A percentile compares a stretch with the other conserved stretches of the same genome.
phyloP scores from a whole-genome alignment of 371 early-diverging fungal genomes.

The Funneliformis caledonium region DNA sequence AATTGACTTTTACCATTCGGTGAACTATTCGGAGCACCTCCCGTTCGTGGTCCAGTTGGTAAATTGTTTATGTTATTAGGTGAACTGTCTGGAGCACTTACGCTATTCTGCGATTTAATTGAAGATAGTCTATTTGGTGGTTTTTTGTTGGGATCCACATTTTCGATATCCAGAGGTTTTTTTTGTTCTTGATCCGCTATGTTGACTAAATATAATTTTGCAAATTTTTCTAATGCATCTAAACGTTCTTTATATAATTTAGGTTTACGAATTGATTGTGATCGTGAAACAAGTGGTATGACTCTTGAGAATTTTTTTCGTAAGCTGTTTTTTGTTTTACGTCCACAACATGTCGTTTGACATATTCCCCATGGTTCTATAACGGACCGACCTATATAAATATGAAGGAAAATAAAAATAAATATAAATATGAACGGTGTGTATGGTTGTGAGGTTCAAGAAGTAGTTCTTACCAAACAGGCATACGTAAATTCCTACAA shows the following conservation, averaged over 20 bases:
- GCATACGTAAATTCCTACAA: constrained; percentile 21
- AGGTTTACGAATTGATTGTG: not conserved
- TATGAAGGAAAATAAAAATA: not conserved
- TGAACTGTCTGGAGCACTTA: too few relatives aligned
- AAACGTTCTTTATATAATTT: not conserved
- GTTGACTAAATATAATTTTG: constrained; percentile 15
- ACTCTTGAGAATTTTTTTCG: not conserved
- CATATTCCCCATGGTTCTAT: constrained; percentile 31
- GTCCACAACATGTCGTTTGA: constrained; percentile 1
- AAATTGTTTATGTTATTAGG: too few relatives aligned
- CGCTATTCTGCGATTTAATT: too few relatives aligned
- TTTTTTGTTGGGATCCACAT: not conserved
- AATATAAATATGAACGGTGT: not conserved
- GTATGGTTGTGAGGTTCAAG: not conserved
- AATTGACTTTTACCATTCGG: too few relatives aligned
- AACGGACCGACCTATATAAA: not conserved
- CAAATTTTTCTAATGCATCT: constrained; percentile 17
- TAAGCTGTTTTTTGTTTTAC: not conserved
- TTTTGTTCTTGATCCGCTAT: not conserved
- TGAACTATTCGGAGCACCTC: too few relatives aligned
- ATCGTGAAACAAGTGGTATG: constrained; percentile 5
- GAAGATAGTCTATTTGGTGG: not conserved
- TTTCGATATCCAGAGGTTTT: not conserved
- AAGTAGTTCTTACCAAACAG: constrained; percentile 17
- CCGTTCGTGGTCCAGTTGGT: too few relatives aligned